phyloP scores from a whole-genome alignment of 768 basidiomycete genomes.

The Brasilioporus rufonigricans region DNA sequence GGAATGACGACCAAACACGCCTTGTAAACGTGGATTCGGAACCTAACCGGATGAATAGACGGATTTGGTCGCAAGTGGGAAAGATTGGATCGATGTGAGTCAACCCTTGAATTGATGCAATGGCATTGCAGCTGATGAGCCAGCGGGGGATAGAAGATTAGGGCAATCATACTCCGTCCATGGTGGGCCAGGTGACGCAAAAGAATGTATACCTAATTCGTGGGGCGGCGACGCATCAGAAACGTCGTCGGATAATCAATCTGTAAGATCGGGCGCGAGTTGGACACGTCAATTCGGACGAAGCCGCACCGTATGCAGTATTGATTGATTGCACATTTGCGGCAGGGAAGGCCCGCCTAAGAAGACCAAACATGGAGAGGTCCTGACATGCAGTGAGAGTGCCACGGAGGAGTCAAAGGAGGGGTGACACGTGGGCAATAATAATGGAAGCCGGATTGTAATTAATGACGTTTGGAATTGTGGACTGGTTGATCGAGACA shows the following conservation, averaged over 20 bases:
- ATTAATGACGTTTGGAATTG: background rate
- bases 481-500: background rate
- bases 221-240: background rate
- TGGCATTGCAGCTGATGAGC: background rate
- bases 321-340: too few species aligned
- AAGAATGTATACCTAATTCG: background rate
- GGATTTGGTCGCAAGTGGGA: background rate
- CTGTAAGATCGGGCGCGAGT: background rate
- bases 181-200: background rate
- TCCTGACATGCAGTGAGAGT: background rate
- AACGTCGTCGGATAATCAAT: background rate
- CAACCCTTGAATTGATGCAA: background rate
- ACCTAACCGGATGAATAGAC: background rate
- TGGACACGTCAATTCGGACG: too few species aligned
- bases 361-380: too few species aligned
- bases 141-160: background rate
- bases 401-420: background rate
- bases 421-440: background rate
- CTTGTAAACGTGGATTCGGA: slow-evolving; percentile 13
- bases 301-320: too few species aligned
- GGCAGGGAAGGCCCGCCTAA: too few species aligned
- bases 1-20: slow-evolving; percentile 11
- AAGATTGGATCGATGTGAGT: slow-evolving; percentile 3
- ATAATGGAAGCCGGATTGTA: background rate
- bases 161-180: background rate